Evolutionary conservation across 352 stramenopile genomes (phyloP).

Genomic region (Blastocystis sp.): DNA sequence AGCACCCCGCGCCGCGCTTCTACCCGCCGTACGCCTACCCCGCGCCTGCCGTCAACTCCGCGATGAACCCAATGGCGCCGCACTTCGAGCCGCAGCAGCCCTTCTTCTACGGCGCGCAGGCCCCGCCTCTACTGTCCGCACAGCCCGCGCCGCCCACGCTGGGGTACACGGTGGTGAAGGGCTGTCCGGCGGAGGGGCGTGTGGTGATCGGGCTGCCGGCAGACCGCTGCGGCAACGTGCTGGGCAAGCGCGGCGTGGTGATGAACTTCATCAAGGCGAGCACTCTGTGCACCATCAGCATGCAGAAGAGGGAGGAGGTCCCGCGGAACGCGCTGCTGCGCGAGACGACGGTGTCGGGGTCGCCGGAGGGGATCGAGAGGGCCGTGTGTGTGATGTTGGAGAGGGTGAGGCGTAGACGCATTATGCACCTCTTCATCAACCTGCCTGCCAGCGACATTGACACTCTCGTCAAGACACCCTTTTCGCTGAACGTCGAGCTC

Average conservation of each 20-base stretch:
- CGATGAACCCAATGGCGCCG: neutral
- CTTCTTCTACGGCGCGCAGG: neutral
- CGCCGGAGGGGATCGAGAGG: constrained; percentile 5
- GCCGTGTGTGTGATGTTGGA: neutral
- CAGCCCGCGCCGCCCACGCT: neutral
- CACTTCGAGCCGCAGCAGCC: neutral
- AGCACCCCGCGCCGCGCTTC: neutral
- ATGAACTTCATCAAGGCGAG: constrained; percentile 45
- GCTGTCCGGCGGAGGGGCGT: neutral
- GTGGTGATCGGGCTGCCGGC: constrained; percentile 1
- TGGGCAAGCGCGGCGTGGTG: neutral
- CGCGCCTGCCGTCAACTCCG: neutral
- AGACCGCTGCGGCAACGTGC: neutral
- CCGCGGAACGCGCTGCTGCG: neutral
- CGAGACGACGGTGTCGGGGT: constrained; percentile 1
- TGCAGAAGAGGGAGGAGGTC: constrained; percentile 13
- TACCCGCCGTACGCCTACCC: neutral
- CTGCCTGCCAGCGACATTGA: constrained; percentile 17
- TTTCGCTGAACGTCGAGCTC: constrained; percentile 36
- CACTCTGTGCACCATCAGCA: constrained; percentile 7
- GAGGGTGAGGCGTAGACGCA: neutral
- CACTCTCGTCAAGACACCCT: neutral
- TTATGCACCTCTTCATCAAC: constrained; percentile 51
- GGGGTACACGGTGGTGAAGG: neutral
- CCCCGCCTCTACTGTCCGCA: neutral